phyloP scores from a whole-genome alignment of 345 rosid genomes.

The Citrus australasica region DNA sequence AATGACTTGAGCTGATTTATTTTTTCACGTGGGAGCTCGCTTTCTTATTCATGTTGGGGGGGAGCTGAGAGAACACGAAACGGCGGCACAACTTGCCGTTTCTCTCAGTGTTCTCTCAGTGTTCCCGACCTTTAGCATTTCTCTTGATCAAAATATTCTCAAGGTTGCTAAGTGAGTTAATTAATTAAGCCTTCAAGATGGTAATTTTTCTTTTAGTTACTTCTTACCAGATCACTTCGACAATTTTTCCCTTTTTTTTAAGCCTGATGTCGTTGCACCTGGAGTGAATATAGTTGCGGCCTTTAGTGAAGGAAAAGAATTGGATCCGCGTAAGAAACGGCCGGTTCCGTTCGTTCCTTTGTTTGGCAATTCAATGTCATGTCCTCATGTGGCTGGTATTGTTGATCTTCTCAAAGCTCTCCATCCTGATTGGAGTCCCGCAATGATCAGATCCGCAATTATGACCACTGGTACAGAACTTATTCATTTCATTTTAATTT shows the following conservation, averaged over 20 bases:
- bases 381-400: constrained; percentile 52
- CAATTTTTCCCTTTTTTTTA: not conserved
- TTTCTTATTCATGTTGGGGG: too few relatives aligned
- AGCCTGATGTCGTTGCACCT: constrained; percentile 63
- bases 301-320: constrained; percentile 18
- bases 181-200: not conserved
- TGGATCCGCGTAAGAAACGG: constrained; percentile 29
- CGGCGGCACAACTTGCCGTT: too few relatives aligned
- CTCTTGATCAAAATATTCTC: constrained; percentile 16
- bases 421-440: constrained; percentile 48
- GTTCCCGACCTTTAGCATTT: too few relatives aligned
- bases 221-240: not conserved
- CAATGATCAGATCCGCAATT: constrained; percentile 46
- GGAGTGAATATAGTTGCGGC: constrained; percentile 50
- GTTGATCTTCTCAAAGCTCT: constrained; percentile 46
- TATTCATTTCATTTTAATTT: too few relatives aligned
- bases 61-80: too few relatives aligned
- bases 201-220: not conserved
- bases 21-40: too few relatives aligned
- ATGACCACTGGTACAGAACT: constrained; percentile 39
- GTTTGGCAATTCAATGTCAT: constrained; percentile 59
- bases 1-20: too few relatives aligned
- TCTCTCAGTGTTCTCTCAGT: too few relatives aligned
- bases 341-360: constrained; percentile 13
- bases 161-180: constrained; percentile 22